Percentiles rank a stretch among this genome's conserved stretches.
phyloP scores from a whole-genome alignment of 140 eudicot species.

The Bidens hawaiensis region DNA sequence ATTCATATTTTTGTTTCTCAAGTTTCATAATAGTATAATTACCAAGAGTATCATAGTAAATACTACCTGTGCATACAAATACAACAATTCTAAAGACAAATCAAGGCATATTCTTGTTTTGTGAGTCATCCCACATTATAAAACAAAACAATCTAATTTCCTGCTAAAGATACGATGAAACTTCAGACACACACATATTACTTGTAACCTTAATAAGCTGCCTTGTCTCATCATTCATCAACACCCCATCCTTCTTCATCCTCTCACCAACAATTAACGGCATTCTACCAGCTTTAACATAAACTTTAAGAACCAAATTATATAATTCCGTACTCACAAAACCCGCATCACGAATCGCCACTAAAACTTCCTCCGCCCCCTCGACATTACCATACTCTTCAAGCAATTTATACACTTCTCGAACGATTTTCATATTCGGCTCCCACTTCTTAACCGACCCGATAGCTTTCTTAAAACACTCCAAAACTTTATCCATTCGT shows the following conservation, averaged over 20 bases:
- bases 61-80: too few relatives aligned
- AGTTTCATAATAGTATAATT: too few relatives aligned
- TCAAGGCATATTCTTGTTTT: too few relatives aligned
- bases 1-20: too few relatives aligned
- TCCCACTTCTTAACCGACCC: conserved; percentile 78
- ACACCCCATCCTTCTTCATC: conserved; percentile 73
- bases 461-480: conserved; percentile 64
- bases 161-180: conserved; percentile 32
- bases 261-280: conserved; percentile 73
- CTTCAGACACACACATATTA: conserved; percentile 71
- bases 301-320: conserved; percentile 55
- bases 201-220: conserved; percentile 66
- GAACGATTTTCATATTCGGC: conserved; percentile 47
- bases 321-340: conserved; percentile 60
- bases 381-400: conserved; percentile 58
- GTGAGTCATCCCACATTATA: background rate
- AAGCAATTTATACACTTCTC: conserved; percentile 37
- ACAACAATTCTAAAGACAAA: too few relatives aligned
- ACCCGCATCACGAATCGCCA: conserved; percentile 53
- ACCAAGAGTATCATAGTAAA: too few relatives aligned
- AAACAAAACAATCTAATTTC: background rate
- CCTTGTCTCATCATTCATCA: conserved; percentile 57
- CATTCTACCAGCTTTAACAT: conserved; percentile 79
- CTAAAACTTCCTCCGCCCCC: conserved; percentile 64
- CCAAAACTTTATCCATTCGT: conserved; percentile 42